Base-by-base conservation (phyloP, 2,329 filamentous ascomycete species). In the Cordyceps sp. region DNA sequence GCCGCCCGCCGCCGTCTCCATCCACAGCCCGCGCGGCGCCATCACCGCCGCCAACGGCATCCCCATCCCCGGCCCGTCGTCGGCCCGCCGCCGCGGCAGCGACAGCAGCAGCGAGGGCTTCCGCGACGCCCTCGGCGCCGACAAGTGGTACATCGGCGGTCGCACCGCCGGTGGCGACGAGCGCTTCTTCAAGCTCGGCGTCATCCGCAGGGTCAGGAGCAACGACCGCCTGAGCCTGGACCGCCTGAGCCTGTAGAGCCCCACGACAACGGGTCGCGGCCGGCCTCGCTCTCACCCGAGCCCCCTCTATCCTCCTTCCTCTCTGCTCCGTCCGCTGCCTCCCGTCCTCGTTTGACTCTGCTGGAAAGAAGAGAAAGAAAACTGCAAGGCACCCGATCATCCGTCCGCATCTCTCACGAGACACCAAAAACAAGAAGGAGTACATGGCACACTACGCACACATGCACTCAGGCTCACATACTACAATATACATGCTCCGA, bases 111-210 rank as follows among this genome's bases (percentile, higher is more conserved):
- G 67, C 33, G 80, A 85, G 45, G 80, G 79, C 2, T 85, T 85
- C 50, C 62, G 78, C 32, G 79, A 85, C 38, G 75, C 74, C 23
- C 53, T 73, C 30, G 78, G 76, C 3, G 68, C 70, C 2, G 80
- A 86, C 41, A 84, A 81, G 55, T 83, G 79, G 77, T 86, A 85
- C 46, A 80, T 86, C 33, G 80, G 80, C 16, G 80, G 80, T 6
- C 61, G 78, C 46, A 85, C 79, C 19, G 78, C 79, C 1, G 66
- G 58, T 2, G 80, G 80, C n/a, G 80, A 86, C 46, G 80, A 86
- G 50, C 70, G 71, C 45, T 85, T 83, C 57, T 86, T 85, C 53
- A 83, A 83, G 57, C 58, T 86, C 28, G 79, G 78, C 27, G 79
- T 86, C 40, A 73, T 86, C 30, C 69, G 74, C 49, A 60, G 78